Evolutionary conservation across 805 yeast species (phyloP), one percentile per base, ranked within the genome.

Genomic region (Naumovozyma baii): DNA sequence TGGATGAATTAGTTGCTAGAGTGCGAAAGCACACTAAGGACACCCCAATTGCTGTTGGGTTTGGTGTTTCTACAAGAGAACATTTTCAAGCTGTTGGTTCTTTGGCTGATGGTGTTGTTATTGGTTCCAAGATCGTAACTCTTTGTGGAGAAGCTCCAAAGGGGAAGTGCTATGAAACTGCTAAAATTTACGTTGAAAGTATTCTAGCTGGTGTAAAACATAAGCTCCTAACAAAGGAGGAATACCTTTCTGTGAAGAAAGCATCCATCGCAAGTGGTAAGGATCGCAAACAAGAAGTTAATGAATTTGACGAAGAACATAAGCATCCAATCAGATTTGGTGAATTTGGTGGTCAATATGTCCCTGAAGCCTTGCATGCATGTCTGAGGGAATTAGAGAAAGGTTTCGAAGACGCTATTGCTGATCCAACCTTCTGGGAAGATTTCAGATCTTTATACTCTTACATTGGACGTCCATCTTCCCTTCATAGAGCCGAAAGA

Each of bases 341-440:
- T 55, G 87, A 78, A 37, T 94, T 86, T 58, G 99, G 99, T 61
- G 99, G 99, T 44, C 98, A 92, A 68, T 92, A 86, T 58, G 98
- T 92, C 31, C 99, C 99, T 31, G 99, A 92, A 69, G 85, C 94
- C 17, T 68, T 92, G 55, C 90, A 88, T 64, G 76, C 94, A 33
- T 90, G 97, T 68, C 72, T 92, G 51, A 74, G 78, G 45, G 95
- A 92, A 66, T 73, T 92, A 42, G 98, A 92, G 67, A 68, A 61
- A 39, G 96, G 86, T 3, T 94, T 88, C 60, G 88, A 83, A 59
- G 73, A 69, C 33, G 96, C 96, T 15, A 79, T 80, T 48, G 85
- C 88, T 20, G 98, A 92, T 64, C 92, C 87, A 30, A 57, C 64
- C 28, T 92, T 92, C 72, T 92, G 99, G 99, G 81, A 78, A 40